Percentiles rank a stretch among this genome's conserved stretches.
Evolutionary conservation across 2,329 filamentous ascomycete genomes (phyloP).

Genomic region (Thelonectria rubi): DNA sequence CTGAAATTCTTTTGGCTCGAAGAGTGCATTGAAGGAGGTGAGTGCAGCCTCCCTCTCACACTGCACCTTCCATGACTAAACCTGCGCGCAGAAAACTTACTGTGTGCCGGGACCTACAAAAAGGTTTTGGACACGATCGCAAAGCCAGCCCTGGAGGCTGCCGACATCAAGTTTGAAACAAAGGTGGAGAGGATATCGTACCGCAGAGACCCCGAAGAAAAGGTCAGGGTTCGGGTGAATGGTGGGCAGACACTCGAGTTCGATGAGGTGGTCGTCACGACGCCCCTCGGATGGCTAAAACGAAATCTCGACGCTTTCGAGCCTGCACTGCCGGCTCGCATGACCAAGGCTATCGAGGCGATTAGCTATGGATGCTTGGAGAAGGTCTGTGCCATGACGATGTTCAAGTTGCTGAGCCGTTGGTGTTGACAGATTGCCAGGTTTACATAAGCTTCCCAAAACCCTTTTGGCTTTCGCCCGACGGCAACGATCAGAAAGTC

Average conservation of each 20-base stretch:
- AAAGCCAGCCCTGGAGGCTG: constrained; percentile 62
- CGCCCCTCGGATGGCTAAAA: constrained; percentile 75
- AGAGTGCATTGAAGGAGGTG: constrained; percentile 77
- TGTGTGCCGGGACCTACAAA: constrained; percentile 67
- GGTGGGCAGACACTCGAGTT: constrained; percentile 60
- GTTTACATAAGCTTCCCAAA: constrained; percentile 75
- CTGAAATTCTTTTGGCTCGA: constrained; percentile 82
- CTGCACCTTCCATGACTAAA: neutral
- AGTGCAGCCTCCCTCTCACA: neutral
- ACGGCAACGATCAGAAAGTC: constrained; percentile 53
- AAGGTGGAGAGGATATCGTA: constrained; percentile 56
- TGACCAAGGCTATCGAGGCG: constrained; percentile 68
- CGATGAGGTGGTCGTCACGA: constrained; percentile 74
- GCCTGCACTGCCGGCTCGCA: constrained; percentile 65
- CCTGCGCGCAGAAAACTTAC: constrained; percentile 62
- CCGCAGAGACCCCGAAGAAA: constrained; percentile 41
- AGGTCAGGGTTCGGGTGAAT: constrained; percentile 56
- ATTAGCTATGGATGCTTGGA: constrained; percentile 77
- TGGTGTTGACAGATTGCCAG: constrained; percentile 39
- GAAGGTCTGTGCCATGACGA: constrained; percentile 58
- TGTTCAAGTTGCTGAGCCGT: neutral
- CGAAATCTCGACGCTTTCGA: constrained; percentile 65
- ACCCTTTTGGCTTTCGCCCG: constrained; percentile 73
- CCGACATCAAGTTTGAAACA: constrained; percentile 62
- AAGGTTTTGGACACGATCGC: constrained; percentile 67